Conservation (phyloP, 2,329 filamentous ascomycete genomes). For the Aspergillus sp. region DNA sequence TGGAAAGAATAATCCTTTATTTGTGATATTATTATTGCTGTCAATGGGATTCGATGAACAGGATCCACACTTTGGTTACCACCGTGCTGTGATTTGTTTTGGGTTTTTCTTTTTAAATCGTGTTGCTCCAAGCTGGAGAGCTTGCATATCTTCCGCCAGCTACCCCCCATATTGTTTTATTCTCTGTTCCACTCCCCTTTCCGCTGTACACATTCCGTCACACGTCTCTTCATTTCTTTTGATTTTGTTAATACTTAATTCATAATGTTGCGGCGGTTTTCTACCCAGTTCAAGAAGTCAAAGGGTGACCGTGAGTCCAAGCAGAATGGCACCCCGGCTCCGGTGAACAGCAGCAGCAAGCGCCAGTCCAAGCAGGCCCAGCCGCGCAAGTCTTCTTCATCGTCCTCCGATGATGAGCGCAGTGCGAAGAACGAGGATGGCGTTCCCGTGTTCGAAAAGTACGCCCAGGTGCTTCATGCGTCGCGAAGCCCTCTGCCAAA, state of each 20-base stretch:
- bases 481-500: conserved; percentile 62
- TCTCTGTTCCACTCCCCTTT: not conserved
- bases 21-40: conserved; percentile 9
- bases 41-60: conserved; percentile 13
- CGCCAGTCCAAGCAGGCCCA: conserved; percentile 31
- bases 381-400: conserved; percentile 21
- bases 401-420: conserved; percentile 25
- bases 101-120: conserved; percentile 15
- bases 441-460: conserved; percentile 41
- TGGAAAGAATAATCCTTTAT: not conserved
- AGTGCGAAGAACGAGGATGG: conserved; percentile 40
- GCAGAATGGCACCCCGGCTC: conserved; percentile 24
- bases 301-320: conserved; percentile 35
- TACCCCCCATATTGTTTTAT: conserved; percentile 1
- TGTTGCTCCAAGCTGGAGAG: conserved; percentile 4
- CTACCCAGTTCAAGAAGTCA: conserved; percentile 38
- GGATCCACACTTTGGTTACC: conserved; percentile 8
- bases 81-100: conserved; percentile 5
- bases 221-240: conserved; percentile 2
- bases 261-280: conserved; percentile 41
- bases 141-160: not conserved
- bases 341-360: conserved; percentile 24
- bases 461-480: conserved; percentile 49
- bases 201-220: not conserved
- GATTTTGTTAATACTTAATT: conserved; percentile 4